These are phyloP conservation scores for Piper longum DNA, from an alignment of 164 flowering plant genomes.

Conservation along the genomic window DNA sequence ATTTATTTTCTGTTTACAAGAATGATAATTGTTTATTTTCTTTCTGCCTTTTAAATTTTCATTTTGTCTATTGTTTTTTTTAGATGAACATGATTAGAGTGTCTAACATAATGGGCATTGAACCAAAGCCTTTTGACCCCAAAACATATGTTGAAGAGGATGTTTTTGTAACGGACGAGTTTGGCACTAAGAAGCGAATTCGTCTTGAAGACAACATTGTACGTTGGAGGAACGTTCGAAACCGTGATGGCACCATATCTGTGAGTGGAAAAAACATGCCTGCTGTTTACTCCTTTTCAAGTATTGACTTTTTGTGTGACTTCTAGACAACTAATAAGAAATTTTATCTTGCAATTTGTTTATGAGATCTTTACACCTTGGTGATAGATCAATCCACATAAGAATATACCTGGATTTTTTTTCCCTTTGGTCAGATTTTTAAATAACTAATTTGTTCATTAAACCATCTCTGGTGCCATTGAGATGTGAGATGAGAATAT, in stretches of 20 bases:
- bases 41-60: background rate
- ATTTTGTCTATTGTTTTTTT: conserved; percentile 11
- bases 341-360: too few relatives aligned
- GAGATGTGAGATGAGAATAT: too few relatives aligned
- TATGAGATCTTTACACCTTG: too few relatives aligned
- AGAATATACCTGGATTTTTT: too few relatives aligned
- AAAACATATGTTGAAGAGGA: conserved; percentile 90
- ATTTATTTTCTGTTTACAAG: background rate
- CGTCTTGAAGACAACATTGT: conserved; percentile 92
- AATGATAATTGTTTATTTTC: background rate
- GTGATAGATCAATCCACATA: too few relatives aligned
- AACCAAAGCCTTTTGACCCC: conserved; percentile 94
- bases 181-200: conserved; percentile 80
- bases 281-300: background rate
- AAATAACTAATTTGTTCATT: too few relatives aligned
- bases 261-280: conserved; percentile 34
- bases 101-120: conserved; percentile 98
- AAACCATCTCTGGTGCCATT: too few relatives aligned
- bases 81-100: conserved; percentile 95
- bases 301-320: background rate
- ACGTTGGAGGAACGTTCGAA: conserved; percentile 74
- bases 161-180: conserved; percentile 83
- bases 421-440: too few relatives aligned
- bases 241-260: conserved; percentile 54
- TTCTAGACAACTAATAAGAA: too few relatives aligned